A percentile compares a stretch with the other conserved stretches of the same genome.
Evolutionary conservation across 2,329 filamentous ascomycete species (phyloP).

Genomic region (Colletotrichum abscissum): DNA sequence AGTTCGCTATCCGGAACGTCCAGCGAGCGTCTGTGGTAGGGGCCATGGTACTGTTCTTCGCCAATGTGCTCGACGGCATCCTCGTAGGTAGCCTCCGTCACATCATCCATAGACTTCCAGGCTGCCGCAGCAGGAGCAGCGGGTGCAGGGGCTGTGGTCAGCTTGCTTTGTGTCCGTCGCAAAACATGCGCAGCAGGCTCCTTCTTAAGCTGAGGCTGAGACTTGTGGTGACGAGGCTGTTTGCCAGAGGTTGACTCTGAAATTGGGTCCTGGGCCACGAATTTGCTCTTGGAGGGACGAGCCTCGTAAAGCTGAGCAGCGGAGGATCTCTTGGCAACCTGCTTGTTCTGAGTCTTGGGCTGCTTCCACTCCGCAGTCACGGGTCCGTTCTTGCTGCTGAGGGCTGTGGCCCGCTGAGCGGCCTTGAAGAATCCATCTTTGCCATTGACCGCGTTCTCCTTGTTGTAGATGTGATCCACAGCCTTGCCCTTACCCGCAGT

Average conservation of each 20-base stretch:
- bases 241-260: conserved; percentile 6
- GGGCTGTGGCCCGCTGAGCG: conserved; percentile 35
- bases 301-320: conserved; percentile 23
- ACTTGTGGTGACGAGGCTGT: conserved; percentile 62
- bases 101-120: conserved; percentile 46
- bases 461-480: conserved; percentile 45
- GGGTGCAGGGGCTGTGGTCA: conserved; percentile 38
- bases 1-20: conserved; percentile 15
- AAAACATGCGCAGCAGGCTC: conserved; percentile 49
- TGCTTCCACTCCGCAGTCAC: conserved; percentile 30
- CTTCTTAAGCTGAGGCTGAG: conserved; percentile 62
- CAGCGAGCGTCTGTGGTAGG: conserved; percentile 17
- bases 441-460: conserved; percentile 40
- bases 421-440: conserved; percentile 38
- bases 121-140: neutral
- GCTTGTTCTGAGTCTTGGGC: conserved; percentile 26
- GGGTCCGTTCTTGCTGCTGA: conserved; percentile 29
- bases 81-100: conserved; percentile 55
- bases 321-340: conserved; percentile 26
- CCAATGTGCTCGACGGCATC: conserved; percentile 58
- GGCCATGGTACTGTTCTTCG: conserved; percentile 36
- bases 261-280: conserved; percentile 22
- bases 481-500: conserved; percentile 49
- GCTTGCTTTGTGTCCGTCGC: conserved; percentile 58
- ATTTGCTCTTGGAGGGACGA: conserved; percentile 28